Evolutionary conservation across 2,329 filamentous ascomycete genomes (phyloP), one percentile per base, ranked within the genome.

Genomic region (Pochonia chlamydosporia): DNA sequence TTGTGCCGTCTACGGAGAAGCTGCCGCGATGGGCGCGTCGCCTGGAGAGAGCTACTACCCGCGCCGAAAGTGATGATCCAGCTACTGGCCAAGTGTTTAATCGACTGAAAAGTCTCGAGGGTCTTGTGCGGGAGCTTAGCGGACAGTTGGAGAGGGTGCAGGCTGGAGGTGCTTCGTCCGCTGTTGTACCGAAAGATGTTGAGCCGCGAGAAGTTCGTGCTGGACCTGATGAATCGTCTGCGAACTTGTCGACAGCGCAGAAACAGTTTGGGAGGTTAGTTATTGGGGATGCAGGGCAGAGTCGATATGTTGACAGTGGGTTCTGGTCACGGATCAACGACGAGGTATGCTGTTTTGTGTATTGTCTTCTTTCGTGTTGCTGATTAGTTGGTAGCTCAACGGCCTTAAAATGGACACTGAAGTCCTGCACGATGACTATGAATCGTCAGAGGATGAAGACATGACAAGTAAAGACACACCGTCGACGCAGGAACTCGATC

Each of bases 321-420:
- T 79, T 80, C 53, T 80, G 76, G 76, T 75, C 75, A 3, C 69
- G 70, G 1, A 67, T 80, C n/a, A 74, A 72, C 44, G 74, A 79
- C 40, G 77, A 79, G 68, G 74, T 78, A 62, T 37, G 63, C 49
- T 11, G 13, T 7, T 21, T 35, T 40, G 9, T 6, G 13, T 7
- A 35, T 67, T 63, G 50, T 68, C 72, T 35, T 14, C 16, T 7
- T 11, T 3, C 10, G 16, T 16, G n/a, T 35, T 13, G 10, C 14
- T 35, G n/a, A 35, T n/a, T 5, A 14, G 14, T 14, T 14, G 0
- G 2, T n/a, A 35, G 31, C 31, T 35, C 7, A 35, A 16, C 6
- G 11, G 7, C 14, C 31, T 35, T 7, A 13, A 35, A 7, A 35
- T n/a, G 11, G 31, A 35, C 35, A 63, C 66, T 1, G 52, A 55